Percentiles rank a stretch among this genome's conserved stretches.
Conservation (phyloP, 495 filamentous ascomycete genomes). For the Trichoderma asperelloides region DNA sequence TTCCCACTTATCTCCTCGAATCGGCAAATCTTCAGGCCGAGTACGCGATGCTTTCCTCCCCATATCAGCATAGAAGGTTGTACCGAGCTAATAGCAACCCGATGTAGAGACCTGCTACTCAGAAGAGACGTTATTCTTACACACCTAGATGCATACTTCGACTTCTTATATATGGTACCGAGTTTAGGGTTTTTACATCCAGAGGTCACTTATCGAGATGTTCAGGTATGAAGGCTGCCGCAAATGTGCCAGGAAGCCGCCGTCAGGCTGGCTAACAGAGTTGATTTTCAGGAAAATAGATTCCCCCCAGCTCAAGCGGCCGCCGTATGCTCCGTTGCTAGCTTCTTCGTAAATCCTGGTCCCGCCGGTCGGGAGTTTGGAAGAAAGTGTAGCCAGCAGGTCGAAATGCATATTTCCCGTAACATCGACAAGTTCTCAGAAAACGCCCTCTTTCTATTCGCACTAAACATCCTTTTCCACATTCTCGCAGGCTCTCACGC, state of each 20-base stretch:
- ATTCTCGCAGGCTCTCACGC: conserved; percentile 7
- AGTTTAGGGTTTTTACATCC: conserved; percentile 14
- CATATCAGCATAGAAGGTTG: too few species aligned
- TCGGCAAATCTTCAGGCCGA: neutral
- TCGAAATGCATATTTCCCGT: conserved; percentile 13
- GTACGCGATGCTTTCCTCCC: neutral
- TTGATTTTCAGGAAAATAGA: conserved; percentile 6
- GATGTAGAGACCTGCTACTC: conserved; percentile 9
- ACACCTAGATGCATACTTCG: conserved; percentile 13
- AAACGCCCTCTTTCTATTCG: conserved; percentile 4
- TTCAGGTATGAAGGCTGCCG: neutral
- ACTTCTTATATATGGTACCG: conserved; percentile 9
- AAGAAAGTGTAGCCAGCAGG: conserved; percentile 8
- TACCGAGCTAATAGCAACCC: neutral
- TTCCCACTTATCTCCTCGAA: conserved; percentile 4
- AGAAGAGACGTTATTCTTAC: conserved; percentile 10
- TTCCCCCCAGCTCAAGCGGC: conserved; percentile 10
- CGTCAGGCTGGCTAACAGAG: neutral
- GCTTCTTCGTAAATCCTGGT: conserved; percentile 3
- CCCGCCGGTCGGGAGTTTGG: conserved; percentile 9
- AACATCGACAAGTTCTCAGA: conserved; percentile 10
- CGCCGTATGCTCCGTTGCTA: conserved; percentile 9
- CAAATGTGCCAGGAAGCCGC: neutral
- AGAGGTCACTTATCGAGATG: conserved; percentile 10
- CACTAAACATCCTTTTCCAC: conserved; percentile 11